These are phyloP conservation scores for Telopea speciosissima DNA, from an alignment of 177 flowering plant genomes.

Conservation along the genomic window DNA sequence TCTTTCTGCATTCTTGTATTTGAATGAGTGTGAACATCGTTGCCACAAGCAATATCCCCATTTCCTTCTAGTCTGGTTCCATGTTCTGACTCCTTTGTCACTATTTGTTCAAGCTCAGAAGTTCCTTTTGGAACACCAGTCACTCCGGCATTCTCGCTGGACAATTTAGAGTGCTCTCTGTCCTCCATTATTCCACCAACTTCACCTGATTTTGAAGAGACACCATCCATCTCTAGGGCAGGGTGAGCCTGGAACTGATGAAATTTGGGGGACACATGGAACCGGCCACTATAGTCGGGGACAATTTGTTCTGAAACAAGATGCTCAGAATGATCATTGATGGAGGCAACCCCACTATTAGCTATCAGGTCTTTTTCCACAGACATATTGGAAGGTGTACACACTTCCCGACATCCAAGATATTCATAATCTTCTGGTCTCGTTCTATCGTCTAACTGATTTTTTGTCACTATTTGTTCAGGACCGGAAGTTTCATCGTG, in stretches of 20 bases:
- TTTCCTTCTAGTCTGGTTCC: neutral
- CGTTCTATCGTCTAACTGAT: neutral
- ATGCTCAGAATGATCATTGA: conserved; percentile 9
- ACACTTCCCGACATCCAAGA: conserved; percentile 4
- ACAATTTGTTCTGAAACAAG: conserved; percentile 7
- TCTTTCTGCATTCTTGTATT: neutral
- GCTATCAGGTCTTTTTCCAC: conserved; percentile 1
- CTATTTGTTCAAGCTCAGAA: neutral
- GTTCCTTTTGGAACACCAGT: neutral
- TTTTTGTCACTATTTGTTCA: neutral
- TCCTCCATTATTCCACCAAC: neutral
- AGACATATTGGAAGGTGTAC: neutral
- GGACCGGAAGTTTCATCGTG: neutral
- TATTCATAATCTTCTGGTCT: neutral
- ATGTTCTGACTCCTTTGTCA: neutral
- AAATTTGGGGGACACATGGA: no score
- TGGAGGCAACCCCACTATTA: conserved; percentile 4
- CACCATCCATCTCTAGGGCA: no score
- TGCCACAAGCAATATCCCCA: conserved; percentile 2
- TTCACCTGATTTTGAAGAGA: neutral
- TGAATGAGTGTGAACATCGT: neutral
- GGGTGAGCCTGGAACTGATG: no score
- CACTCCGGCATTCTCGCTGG: conserved; percentile 8
- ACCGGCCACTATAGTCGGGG: no score
- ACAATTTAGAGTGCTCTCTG: neutral